Percentiles rank a stretch among this genome's conserved stretches.
These are phyloP conservation scores for Candida hungchunana DNA, from an alignment of 805 yeast species.

Conservation along the genomic window DNA sequence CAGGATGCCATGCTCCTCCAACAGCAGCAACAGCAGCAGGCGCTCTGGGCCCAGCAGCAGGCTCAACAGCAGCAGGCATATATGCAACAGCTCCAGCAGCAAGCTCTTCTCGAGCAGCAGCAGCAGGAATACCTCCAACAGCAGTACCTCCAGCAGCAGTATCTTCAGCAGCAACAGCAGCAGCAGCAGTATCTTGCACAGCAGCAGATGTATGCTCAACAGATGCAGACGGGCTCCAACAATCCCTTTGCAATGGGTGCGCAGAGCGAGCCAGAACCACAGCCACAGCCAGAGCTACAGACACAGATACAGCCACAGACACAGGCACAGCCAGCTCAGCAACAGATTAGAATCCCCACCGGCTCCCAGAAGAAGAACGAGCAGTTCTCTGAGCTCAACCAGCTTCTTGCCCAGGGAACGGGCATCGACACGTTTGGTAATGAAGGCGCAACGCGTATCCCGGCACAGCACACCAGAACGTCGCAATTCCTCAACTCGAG, in stretches of 20 bases:
- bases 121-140: conserved; percentile 31
- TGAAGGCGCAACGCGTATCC: conserved; percentile 77
- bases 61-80: conserved; percentile 6
- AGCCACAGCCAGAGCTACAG: conserved; percentile 20
- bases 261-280: conserved; percentile 4
- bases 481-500: conserved; percentile 80
- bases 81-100: too few relatives aligned
- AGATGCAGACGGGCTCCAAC: conserved; percentile 57
- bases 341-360: conserved; percentile 39
- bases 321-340: conserved; percentile 28
- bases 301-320: conserved; percentile 19
- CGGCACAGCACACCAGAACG: conserved; percentile 87
- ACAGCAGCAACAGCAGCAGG: conserved; percentile 19
- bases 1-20: conserved; percentile 15
- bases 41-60: conserved; percentile 32
- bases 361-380: conserved; percentile 54
- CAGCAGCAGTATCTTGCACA: conserved; percentile 8
- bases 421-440: conserved; percentile 94
- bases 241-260: conserved; percentile 63
- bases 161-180: conserved; percentile 29
- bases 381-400: conserved; percentile 68
- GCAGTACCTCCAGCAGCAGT: conserved; percentile 32
- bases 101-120: conserved; percentile 18
- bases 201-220: conserved; percentile 5
- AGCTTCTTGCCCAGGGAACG: conserved; percentile 77